Conservation (phyloP, 352 stramenopile genomes). For the Globisporangium yorkense region DNA sequence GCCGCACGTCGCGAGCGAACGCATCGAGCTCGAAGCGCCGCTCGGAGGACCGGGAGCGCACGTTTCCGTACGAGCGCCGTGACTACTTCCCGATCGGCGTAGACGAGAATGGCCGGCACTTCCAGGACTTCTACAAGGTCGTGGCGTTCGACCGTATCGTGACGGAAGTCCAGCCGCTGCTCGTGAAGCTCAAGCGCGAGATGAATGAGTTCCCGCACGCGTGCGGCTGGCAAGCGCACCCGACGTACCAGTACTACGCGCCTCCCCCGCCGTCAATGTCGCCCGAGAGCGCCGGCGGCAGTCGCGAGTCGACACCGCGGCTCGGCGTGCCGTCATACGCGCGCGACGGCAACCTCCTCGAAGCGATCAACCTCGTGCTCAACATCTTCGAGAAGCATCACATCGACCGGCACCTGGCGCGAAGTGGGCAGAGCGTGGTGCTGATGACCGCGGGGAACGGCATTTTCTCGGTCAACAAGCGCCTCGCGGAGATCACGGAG, state of each 20-base stretch:
- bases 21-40: constrained; percentile 10
- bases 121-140: constrained; percentile 85
- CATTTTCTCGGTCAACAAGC: constrained; percentile 96
- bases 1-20: constrained; percentile 2
- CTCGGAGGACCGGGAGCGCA: constrained; percentile 33
- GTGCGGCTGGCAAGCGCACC: constrained; percentile 48
- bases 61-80: constrained; percentile 56
- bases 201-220: constrained; percentile 69
- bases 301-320: constrained; percentile 12
- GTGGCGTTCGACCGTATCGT: constrained; percentile 70
- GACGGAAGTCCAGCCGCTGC: constrained; percentile 56
- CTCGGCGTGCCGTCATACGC: constrained; percentile 57
- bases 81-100: constrained; percentile 67
- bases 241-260: constrained; percentile 20
- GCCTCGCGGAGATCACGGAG: constrained; percentile 95
- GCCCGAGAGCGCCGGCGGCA: constrained; percentile 8
- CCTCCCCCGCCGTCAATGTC: constrained; percentile 1
- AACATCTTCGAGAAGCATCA: constrained; percentile 99
- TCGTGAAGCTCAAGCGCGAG: constrained; percentile 73
- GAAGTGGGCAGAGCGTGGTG: constrained; percentile 95
- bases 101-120: constrained; percentile 72
- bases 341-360: constrained; percentile 93
- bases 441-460: constrained; percentile 93
- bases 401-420: constrained; percentile 94
- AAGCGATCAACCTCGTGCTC: constrained; percentile 97